A percentile compares a stretch with the other conserved stretches of the same genome.
Conservation (phyloP, 306 rosid genomes). For the Prosopis cineraria region DNA sequence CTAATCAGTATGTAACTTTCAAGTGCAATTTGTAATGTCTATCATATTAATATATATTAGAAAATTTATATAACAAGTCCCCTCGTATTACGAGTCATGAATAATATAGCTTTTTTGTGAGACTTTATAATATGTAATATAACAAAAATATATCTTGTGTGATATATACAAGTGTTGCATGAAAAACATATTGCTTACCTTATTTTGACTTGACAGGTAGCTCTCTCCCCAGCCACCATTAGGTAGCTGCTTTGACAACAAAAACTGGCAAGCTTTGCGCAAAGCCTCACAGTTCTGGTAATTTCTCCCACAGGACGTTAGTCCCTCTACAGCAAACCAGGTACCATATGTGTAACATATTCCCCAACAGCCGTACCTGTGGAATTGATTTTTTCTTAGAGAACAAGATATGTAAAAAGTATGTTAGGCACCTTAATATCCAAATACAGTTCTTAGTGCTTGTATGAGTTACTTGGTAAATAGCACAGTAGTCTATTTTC, state of each 20-base stretch:
- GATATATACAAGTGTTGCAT: neutral
- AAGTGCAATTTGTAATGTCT: no score
- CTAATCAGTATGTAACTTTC: neutral
- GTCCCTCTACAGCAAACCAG: constrained; percentile 67
- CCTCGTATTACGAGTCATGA: no score
- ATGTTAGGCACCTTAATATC: neutral
- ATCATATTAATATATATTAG: no score
- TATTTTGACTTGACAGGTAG: constrained; percentile 65
- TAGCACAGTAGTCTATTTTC: neutral
- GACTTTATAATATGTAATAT: no score
- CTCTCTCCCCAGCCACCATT: constrained; percentile 91
- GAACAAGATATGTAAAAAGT: neutral
- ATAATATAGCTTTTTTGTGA: no score
- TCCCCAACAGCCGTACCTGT: constrained; percentile 85
- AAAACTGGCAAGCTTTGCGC: constrained; percentile 60
- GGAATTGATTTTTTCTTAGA: neutral
- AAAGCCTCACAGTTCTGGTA: constrained; percentile 44
- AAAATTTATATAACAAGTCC: no score
- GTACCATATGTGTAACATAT: constrained; percentile 78
- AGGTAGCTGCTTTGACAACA: constrained; percentile 67
- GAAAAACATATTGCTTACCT: constrained; percentile 35
- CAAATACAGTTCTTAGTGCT: neutral
- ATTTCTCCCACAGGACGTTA: constrained; percentile 49
- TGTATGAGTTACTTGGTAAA: neutral
- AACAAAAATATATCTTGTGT: neutral